Percentiles rank a stretch among this genome's conserved stretches.
Conservation (phyloP, 345 rosid species). For the Citrus glauca region DNA sequence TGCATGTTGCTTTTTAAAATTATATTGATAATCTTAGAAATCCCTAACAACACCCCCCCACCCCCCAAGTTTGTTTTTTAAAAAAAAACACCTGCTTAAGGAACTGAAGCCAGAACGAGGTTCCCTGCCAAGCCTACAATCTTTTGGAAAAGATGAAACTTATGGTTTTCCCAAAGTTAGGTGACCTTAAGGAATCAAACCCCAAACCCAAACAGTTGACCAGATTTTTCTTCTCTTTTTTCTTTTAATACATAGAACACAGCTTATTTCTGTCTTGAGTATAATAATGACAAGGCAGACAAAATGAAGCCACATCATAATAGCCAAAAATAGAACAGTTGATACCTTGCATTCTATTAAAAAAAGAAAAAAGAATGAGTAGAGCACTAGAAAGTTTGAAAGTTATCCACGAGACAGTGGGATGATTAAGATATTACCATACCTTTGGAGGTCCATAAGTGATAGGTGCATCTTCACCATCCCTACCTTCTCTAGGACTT, state of each 20-base stretch:
- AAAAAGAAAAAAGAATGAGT: not conserved
- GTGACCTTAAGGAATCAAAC: not conserved
- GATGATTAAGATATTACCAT: slow-evolving; percentile 20
- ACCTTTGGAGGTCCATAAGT: slow-evolving; percentile 61
- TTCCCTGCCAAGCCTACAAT: not conserved
- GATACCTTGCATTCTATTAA: not conserved
- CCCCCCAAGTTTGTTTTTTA: not conserved
- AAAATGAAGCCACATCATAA: not conserved
- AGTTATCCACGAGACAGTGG: slow-evolving; percentile 1
- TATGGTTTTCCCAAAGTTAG: not conserved
- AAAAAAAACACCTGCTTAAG: not conserved
- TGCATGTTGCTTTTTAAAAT: not conserved
- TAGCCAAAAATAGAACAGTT: not conserved
- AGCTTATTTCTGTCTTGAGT: not conserved
- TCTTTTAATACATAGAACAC: not conserved
- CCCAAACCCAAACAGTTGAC: not conserved
- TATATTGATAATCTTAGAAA: not conserved
- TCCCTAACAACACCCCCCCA: not conserved
- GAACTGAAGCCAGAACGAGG: not conserved
- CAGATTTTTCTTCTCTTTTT: not conserved
- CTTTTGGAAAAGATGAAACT: not conserved
- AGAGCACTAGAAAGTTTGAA: slow-evolving; percentile 7
- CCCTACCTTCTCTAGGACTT: slow-evolving; percentile 88
- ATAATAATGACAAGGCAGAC: not conserved
- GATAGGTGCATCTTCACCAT: slow-evolving; percentile 66